Conservation (phyloP, 345 rosid species). For the Eucalyptus polybractea region DNA sequence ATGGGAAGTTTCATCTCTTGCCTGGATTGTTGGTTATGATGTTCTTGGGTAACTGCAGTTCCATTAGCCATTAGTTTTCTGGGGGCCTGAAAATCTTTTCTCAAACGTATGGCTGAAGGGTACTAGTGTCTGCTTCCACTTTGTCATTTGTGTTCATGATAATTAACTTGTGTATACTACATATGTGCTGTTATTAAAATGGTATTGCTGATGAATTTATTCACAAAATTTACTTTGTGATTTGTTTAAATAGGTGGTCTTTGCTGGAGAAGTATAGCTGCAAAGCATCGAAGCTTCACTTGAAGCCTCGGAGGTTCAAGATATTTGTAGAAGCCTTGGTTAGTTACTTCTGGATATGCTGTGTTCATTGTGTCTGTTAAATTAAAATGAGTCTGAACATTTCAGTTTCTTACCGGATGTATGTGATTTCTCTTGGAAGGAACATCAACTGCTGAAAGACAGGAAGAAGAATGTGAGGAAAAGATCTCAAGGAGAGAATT, state of each 20-base stretch:
- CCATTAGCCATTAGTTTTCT: not conserved
- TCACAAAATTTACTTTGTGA: not conserved
- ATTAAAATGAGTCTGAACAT: not conserved
- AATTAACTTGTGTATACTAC: not conserved
- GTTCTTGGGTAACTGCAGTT: not conserved
- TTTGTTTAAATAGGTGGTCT: conserved; percentile 74
- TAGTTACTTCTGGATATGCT: conserved; percentile 10
- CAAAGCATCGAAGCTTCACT: conserved; percentile 98
- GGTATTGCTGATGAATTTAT: not conserved
- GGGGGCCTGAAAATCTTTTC: not conserved
- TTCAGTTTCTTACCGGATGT: conserved; percentile 6
- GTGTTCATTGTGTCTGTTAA: not conserved
- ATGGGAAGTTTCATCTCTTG: not conserved
- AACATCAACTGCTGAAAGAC: conserved; percentile 91
- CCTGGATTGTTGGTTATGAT: not conserved
- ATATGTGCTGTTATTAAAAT: not conserved
- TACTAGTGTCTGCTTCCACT: not conserved
- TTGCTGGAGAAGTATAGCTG: conserved; percentile 94
- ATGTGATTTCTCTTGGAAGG: conserved; percentile 35
- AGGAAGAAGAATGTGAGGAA: conserved; percentile 74
- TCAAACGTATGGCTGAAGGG: not conserved
- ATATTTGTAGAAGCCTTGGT: conserved; percentile 95
- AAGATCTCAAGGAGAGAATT: conserved; percentile 65
- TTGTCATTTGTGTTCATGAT: not conserved
- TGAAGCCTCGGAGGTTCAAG: conserved; percentile 93